Conservation (phyloP, 2,329 filamentous ascomycete species). For the Aspergillus candidus region DNA sequence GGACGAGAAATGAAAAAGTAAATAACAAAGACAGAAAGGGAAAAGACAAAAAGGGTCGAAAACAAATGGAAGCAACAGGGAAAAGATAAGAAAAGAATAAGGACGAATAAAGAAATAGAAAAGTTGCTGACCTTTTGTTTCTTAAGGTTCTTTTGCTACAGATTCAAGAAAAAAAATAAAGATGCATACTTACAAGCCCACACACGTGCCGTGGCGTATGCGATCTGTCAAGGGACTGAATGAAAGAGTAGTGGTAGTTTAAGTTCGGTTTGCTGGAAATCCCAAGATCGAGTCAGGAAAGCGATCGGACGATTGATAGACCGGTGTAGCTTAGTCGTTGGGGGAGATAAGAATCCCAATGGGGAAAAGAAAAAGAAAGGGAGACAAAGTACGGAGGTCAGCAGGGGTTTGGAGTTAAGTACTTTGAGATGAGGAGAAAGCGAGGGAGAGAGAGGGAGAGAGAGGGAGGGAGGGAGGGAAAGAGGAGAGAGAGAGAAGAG, state of each 20-base stretch:
- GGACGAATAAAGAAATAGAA: constrained; percentile 2
- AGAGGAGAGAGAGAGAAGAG: constrained; percentile 1
- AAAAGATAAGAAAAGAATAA: background rate
- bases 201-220: constrained; percentile 7
- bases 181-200: constrained; percentile 4
- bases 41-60: background rate
- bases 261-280: background rate
- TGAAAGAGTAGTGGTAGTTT: background rate
- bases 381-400: background rate
- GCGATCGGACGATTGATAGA: background rate
- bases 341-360: too few relatives aligned
- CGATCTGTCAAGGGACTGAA: constrained; percentile 1
- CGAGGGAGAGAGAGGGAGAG: constrained; percentile 7
- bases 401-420: background rate
- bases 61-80: background rate
- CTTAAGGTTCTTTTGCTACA: constrained; percentile 1
- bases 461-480: background rate
- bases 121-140: background rate
- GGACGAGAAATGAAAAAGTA: constrained; percentile 34
- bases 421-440: background rate
- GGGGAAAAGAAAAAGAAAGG: background rate
- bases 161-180: background rate
- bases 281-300: background rate
- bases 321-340: too few relatives aligned
- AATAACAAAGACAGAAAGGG: constrained; percentile 8